A percentile compares a stretch with the other conserved stretches of the same genome.
Evolutionary conservation across 495 filamentous ascomycete genomes (phyloP).

Genomic region (Aspergillus nidulans): DNA sequence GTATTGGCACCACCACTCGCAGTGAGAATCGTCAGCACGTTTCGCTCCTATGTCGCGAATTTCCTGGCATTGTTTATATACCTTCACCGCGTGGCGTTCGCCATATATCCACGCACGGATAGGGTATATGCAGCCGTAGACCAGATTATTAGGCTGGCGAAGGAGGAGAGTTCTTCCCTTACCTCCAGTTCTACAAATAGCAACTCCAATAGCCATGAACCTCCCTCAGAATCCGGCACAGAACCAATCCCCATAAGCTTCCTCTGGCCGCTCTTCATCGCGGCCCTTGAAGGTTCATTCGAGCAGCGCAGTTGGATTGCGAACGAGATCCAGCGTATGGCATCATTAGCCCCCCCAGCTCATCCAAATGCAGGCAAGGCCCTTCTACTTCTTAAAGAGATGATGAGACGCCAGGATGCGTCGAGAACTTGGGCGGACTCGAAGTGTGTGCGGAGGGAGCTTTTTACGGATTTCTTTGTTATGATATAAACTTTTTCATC

Average conservation of each 20-base stretch:
- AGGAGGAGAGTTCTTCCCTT: constrained; percentile 22
- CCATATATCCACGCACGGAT: constrained; percentile 40
- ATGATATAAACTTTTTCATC: constrained; percentile 22
- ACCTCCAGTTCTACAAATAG: neutral
- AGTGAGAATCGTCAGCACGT: constrained; percentile 28
- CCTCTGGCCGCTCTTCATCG: constrained; percentile 37
- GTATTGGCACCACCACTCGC: constrained; percentile 27
- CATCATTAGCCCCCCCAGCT: neutral
- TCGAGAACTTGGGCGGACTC: constrained; percentile 40
- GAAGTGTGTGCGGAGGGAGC: constrained; percentile 31
- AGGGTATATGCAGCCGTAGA: constrained; percentile 37
- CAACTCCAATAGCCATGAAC: too few species aligned
- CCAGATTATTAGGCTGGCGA: constrained; percentile 37
- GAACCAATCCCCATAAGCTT: constrained; percentile 34
- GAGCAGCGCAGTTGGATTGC: constrained; percentile 36
- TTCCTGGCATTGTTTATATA: constrained; percentile 42
- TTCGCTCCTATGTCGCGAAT: constrained; percentile 36
- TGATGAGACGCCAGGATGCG: constrained; percentile 37
- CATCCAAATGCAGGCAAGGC: constrained; percentile 34
- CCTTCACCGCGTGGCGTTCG: constrained; percentile 40
- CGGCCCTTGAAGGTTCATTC: constrained; percentile 31
- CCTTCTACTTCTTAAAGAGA: constrained; percentile 33
- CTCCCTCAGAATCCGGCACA: neutral
- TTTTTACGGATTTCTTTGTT: constrained; percentile 36
- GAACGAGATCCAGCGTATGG: constrained; percentile 35